phyloP scores from a whole-genome alignment of 768 basidiomycete species.

The Roridomyces roridus region DNA sequence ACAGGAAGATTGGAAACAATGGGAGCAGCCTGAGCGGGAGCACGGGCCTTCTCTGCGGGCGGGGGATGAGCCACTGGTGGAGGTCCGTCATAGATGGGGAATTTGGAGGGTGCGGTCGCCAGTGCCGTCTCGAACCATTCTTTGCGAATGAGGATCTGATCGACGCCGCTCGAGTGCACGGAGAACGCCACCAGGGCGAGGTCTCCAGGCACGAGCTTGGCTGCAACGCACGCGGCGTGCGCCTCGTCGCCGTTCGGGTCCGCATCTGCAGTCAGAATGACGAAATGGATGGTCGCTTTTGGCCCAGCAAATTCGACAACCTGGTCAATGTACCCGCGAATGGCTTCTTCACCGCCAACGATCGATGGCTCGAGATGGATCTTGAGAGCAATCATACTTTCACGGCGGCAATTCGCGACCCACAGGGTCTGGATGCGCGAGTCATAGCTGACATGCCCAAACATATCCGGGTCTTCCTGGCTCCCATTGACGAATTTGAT shows the following conservation, averaged over 20 bases:
- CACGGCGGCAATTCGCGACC: slow-evolving; percentile 86
- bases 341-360: slow-evolving; percentile 64
- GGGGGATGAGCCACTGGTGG: slow-evolving; percentile 35
- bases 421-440: slow-evolving; percentile 85
- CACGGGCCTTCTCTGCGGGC: slow-evolving; percentile 22
- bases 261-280: slow-evolving; percentile 84
- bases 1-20: slow-evolving; percentile 27
- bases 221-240: slow-evolving; percentile 82
- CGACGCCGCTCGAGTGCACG: slow-evolving; percentile 89
- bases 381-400: slow-evolving; percentile 83
- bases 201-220: slow-evolving; percentile 77
- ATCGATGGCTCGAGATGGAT: slow-evolving; percentile 71
- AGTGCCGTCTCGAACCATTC: slow-evolving; percentile 86
- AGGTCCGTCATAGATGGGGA: slow-evolving; percentile 52
- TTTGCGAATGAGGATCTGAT: slow-evolving; percentile 84
- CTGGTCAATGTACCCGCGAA: slow-evolving; percentile 77
- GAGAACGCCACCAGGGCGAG: slow-evolving; percentile 86
- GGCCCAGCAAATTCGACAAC: slow-evolving; percentile 83
- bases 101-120: slow-evolving; percentile 59
- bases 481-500: slow-evolving; percentile 76
- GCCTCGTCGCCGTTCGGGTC: slow-evolving; percentile 86
- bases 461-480: slow-evolving; percentile 84
- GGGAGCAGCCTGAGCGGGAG: slow-evolving; percentile 34
- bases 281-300: slow-evolving; percentile 88
- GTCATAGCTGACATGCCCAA: slow-evolving; percentile 87